Percentiles rank a stretch among this genome's conserved stretches.
Evolutionary conservation across 1,284 basidiomycete genomes (phyloP).

Genomic region (Ganoderma lingzhi): DNA sequence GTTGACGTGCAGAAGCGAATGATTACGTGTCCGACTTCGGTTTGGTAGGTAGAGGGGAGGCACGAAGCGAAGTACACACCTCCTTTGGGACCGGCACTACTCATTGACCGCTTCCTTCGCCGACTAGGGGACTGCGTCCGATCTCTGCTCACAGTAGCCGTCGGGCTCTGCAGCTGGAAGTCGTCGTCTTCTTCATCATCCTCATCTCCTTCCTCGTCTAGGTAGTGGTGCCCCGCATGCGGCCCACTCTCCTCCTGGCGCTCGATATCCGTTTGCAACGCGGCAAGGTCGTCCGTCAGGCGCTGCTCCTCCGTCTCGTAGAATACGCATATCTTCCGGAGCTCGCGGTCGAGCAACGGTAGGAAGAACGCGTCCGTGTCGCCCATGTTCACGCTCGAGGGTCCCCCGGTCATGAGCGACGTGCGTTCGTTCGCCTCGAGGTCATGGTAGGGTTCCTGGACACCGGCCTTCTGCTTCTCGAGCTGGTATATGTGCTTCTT

Average conservation of each 20-base stretch:
- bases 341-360: slow-evolving; percentile 83
- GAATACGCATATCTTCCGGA: slow-evolving; percentile 85
- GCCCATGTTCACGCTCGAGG: slow-evolving; percentile 35
- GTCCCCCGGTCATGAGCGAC: slow-evolving; percentile 53
- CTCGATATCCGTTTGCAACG: slow-evolving; percentile 72
- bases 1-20: too few species aligned
- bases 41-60: too few species aligned
- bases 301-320: slow-evolving; percentile 84
- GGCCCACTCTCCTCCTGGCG: slow-evolving; percentile 74
- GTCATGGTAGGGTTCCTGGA: slow-evolving; percentile 57
- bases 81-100: slow-evolving; percentile 32
- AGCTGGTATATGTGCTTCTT: slow-evolving; percentile 90
- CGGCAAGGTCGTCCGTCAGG: slow-evolving; percentile 66
- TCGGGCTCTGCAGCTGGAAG: slow-evolving; percentile 36
- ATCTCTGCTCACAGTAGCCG: slow-evolving; percentile 30
- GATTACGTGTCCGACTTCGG: too few species aligned
- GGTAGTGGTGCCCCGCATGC: slow-evolving; percentile 51
- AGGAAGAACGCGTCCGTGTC: slow-evolving; percentile 70
- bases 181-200: slow-evolving; percentile 74
- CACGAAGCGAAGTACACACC: slow-evolving; percentile 30
- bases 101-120: slow-evolving; percentile 44
- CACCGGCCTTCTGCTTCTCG: slow-evolving; percentile 70
- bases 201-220: slow-evolving; percentile 65
- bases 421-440: slow-evolving; percentile 71
- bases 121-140: slow-evolving; percentile 38